phyloP scores from a whole-genome alignment of 495 filamentous ascomycete genomes.

The Penicillium roqueforti region DNA sequence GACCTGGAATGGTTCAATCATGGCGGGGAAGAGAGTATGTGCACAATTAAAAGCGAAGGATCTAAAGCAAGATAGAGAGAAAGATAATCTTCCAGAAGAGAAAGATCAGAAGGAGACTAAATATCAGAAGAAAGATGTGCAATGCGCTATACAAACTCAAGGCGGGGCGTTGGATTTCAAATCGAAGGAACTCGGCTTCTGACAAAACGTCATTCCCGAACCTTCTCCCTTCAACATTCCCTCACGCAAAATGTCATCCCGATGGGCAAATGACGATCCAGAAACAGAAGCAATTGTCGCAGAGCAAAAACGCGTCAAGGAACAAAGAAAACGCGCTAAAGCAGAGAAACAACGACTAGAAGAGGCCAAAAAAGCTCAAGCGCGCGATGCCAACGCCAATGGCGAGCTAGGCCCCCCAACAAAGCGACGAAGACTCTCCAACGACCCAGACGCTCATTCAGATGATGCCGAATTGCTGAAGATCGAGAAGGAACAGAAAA shows the following conservation, averaged over 20 bases:
- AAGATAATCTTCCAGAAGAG: background rate
- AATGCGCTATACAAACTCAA: background rate
- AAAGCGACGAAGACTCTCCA: slow-evolving; percentile 47
- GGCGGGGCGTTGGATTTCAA: slow-evolving; percentile 41
- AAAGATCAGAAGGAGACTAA: too few relatives aligned
- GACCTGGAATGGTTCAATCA: slow-evolving; percentile 59
- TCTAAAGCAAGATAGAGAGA: slow-evolving; percentile 1
- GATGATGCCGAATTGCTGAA: slow-evolving; percentile 29
- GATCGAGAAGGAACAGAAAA: slow-evolving; percentile 22
- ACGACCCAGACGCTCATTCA: slow-evolving; percentile 32
- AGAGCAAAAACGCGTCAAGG: slow-evolving; percentile 78
- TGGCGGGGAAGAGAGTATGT: slow-evolving; percentile 24
- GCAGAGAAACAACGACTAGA: slow-evolving; percentile 77
- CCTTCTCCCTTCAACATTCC: background rate
- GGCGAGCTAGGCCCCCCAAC: slow-evolving; percentile 31
- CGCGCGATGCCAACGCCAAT: slow-evolving; percentile 19
- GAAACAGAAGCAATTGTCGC: slow-evolving; percentile 68
- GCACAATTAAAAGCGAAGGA: background rate
- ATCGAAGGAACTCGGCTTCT: slow-evolving; percentile 27
- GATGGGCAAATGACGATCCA: slow-evolving; percentile 77
- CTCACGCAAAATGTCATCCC: slow-evolving; percentile 63
- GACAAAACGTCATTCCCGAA: slow-evolving; percentile 32
- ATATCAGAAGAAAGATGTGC: background rate
- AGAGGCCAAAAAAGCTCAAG: slow-evolving; percentile 42
- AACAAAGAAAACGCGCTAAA: slow-evolving; percentile 81